phyloP scores from a whole-genome alignment of 257 asterid species.

The Lithospermum erythrorhizon region DNA sequence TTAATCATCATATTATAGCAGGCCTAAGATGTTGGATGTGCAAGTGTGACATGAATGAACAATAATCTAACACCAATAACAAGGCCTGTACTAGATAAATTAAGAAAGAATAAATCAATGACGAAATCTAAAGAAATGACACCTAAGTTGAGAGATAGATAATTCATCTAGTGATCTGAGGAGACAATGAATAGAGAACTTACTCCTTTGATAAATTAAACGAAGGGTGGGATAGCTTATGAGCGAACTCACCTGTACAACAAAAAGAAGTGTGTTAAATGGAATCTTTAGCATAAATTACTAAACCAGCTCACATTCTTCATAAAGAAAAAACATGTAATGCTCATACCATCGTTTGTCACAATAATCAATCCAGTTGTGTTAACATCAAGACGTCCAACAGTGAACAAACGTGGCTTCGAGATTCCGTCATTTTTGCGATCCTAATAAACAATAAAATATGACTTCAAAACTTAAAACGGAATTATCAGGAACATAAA shows the following conservation, averaged over 20 bases:
- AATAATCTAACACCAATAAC: not conserved
- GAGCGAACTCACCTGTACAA: constrained; percentile 79
- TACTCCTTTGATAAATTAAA: constrained; percentile 90
- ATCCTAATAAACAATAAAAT: constrained; percentile 27
- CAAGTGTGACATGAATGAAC: not conserved
- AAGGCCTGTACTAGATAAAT: not conserved
- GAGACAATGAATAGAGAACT: constrained; percentile 16
- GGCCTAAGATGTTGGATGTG: not conserved
- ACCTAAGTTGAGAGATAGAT: not conserved
- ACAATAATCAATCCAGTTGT: constrained; percentile 88
- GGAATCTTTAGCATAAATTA: no score
- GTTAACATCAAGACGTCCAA: constrained; percentile 97
- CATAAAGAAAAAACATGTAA: not conserved
- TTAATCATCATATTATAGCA: not conserved
- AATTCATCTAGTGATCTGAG: not conserved
- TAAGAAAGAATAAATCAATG: not conserved
- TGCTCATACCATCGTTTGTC: constrained; percentile 80
- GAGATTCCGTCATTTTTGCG: constrained; percentile 66
- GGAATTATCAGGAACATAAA: not conserved
- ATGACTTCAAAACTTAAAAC: constrained; percentile 7
- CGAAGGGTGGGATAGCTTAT: constrained; percentile 90
- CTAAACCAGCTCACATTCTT: no score
- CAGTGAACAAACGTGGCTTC: constrained; percentile 81
- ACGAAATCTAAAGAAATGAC: no score
- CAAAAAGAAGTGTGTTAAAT: not conserved